These are phyloP conservation scores for Guillardia theta DNA, from an alignment of 78 protist species.

Conservation along the genomic window DNA sequence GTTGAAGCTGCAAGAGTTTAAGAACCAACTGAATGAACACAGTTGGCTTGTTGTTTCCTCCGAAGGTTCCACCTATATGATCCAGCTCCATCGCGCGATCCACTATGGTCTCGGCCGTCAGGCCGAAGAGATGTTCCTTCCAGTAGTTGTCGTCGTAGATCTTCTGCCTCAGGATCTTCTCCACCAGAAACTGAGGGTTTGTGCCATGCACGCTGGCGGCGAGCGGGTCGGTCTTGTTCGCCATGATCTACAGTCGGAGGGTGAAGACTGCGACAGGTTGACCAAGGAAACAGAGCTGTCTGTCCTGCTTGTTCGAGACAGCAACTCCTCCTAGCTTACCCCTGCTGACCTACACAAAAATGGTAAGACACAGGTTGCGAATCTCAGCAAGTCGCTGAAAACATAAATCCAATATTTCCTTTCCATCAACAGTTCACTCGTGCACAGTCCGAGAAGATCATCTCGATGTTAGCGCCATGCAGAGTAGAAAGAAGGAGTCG, in stretches of 20 bases:
- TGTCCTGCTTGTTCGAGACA: too few species aligned
- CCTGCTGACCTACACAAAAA: too few species aligned
- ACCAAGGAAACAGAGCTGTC: too few species aligned
- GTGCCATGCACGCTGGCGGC: slow-evolving; percentile 52
- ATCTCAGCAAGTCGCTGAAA: too few species aligned
- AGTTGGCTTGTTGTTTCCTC: slow-evolving; percentile 85
- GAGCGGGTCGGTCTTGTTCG: slow-evolving; percentile 22
- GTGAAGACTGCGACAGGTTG: too few species aligned
- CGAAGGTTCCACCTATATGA: slow-evolving; percentile 86
- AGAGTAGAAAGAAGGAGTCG: too few species aligned
- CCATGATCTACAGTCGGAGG: neutral
- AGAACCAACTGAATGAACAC: slow-evolving; percentile 87
- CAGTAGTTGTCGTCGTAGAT: slow-evolving; percentile 82
- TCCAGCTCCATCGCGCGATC: slow-evolving; percentile 89
- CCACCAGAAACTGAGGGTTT: slow-evolving; percentile 68
- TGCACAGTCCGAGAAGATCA: too few species aligned
- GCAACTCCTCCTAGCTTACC: too few species aligned
- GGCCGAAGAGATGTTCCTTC: slow-evolving; percentile 96
- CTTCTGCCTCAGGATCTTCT: slow-evolving; percentile 82
- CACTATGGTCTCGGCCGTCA: slow-evolving; percentile 84
- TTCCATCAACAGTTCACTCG: too few species aligned
- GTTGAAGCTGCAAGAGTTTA: slow-evolving; percentile 77
- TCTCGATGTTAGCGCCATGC: too few species aligned
- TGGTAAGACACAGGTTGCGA: too few species aligned
- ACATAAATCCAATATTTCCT: too few species aligned